These are phyloP conservation scores for Morella rubra DNA, from an alignment of 306 rosid species.

Conservation along the genomic window DNA sequence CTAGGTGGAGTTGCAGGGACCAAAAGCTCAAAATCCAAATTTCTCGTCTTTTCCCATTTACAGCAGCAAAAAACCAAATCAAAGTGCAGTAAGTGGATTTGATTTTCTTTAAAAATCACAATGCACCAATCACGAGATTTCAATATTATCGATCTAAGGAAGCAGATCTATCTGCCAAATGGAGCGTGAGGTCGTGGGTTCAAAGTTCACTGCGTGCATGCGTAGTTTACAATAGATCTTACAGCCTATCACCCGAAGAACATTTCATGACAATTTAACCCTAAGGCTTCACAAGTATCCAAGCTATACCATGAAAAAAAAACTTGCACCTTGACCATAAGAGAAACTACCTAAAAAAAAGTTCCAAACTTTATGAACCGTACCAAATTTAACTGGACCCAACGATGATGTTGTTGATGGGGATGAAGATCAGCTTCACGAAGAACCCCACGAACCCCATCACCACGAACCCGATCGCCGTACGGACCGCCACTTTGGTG, in stretches of 20 bases:
- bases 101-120: not conserved
- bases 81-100: not conserved
- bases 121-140: not conserved
- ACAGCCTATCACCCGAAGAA: not conserved
- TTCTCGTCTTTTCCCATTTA: not conserved
- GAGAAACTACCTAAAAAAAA: too few species aligned
- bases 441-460: conserved; percentile 85
- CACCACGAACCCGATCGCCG: conserved; percentile 78
- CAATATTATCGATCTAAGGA: not conserved
- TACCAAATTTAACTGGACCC: conserved; percentile 62
- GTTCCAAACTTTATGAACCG: not conserved
- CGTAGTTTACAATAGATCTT: not conserved
- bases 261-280: not conserved
- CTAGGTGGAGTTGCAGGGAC: not conserved
- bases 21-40: not conserved
- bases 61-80: not conserved
- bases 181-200: not conserved
- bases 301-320: not conserved
- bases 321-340: not conserved
- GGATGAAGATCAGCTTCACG: conserved; percentile 76
- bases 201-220: not conserved
- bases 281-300: not conserved
- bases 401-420: conserved; percentile 79
- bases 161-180: not conserved
- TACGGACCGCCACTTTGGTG: conserved; percentile 74